Conservation (phyloP, 2,329 filamentous ascomycete species). For the Cytospora paraplurivora region DNA sequence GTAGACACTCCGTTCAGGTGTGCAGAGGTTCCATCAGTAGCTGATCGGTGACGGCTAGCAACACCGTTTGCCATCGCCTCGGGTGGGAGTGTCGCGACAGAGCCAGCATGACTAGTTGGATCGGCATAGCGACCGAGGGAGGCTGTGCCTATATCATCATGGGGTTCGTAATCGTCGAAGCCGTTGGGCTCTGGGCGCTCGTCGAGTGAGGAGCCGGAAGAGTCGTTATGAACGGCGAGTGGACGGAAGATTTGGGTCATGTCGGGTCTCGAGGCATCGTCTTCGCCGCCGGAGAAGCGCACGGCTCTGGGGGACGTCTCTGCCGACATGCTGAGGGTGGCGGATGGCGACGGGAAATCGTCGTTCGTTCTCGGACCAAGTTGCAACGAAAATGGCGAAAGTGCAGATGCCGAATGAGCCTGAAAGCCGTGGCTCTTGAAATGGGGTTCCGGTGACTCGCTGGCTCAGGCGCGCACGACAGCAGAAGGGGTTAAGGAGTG, state of each 20-base stretch:
- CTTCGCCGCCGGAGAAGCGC: constrained; percentile 56
- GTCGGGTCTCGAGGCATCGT: constrained; percentile 47
- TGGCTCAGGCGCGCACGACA: neutral
- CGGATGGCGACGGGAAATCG: neutral
- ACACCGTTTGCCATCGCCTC: constrained; percentile 47
- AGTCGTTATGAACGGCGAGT: constrained; percentile 45
- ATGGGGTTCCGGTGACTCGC: neutral
- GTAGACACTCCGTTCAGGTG: constrained; percentile 39
- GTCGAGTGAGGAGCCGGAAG: constrained; percentile 51
- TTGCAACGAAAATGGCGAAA: neutral
- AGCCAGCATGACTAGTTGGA: constrained; percentile 42
- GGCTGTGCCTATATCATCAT: constrained; percentile 47
- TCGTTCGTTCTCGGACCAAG: neutral
- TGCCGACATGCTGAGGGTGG: constrained; percentile 39
- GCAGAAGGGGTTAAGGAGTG: neutral
- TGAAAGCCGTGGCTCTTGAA: neutral
- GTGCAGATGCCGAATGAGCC: neutral
- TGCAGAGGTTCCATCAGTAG: constrained; percentile 35
- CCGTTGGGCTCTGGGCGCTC: constrained; percentile 48
- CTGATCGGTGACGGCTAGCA: constrained; percentile 44
- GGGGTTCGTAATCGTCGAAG: constrained; percentile 45
- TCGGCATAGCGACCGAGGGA: constrained; percentile 50
- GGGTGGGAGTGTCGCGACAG: constrained; percentile 47
- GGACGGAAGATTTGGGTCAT: constrained; percentile 44
- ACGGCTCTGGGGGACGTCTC: constrained; percentile 59